Evolutionary conservation across 805 yeast genomes (phyloP).

Genomic region (Candida montana): DNA sequence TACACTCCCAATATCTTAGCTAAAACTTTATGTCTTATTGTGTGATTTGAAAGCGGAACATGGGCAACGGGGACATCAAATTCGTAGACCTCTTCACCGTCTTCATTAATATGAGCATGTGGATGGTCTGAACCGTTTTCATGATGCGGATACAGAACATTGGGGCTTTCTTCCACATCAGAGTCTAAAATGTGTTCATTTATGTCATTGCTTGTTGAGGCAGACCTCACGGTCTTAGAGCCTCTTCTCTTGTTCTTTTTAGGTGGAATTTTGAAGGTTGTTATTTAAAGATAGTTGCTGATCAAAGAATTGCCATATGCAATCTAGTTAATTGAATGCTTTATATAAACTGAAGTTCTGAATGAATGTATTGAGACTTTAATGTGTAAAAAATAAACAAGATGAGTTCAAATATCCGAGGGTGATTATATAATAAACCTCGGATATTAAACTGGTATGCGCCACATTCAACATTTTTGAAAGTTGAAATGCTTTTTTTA

Average conservation of each 20-base stretch:
- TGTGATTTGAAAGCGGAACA: slow-evolving; percentile 21
- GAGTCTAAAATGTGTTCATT: slow-evolving; percentile 3
- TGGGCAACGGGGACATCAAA: slow-evolving; percentile 25
- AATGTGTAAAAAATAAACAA: not conserved
- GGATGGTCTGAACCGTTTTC: not conserved
- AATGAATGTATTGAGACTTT: too few relatives aligned
- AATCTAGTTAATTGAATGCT: too few relatives aligned
- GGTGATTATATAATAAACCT: not conserved
- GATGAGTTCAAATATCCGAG: not conserved
- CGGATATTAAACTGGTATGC: not conserved
- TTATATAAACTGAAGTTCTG: too few relatives aligned
- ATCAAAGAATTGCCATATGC: too few relatives aligned
- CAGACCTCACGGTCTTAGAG: slow-evolving; percentile 18
- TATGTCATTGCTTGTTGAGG: slow-evolving; percentile 2
- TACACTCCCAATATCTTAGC: slow-evolving; percentile 23
- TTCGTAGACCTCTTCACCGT: slow-evolving; percentile 24
- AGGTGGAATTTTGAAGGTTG: slow-evolving; percentile 11
- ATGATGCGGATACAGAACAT: not conserved
- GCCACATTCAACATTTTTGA: not conserved
- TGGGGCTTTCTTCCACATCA: slow-evolving; percentile 2
- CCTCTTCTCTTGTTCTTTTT: slow-evolving; percentile 17
- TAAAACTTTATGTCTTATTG: slow-evolving; percentile 29
- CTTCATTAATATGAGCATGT: slow-evolving; percentile 3
- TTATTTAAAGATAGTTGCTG: too few relatives aligned
- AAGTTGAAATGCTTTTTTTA: not conserved